phyloP scores from a whole-genome alignment of 1,139 yeast species.

The Sugiyamaella xylanicola region DNA sequence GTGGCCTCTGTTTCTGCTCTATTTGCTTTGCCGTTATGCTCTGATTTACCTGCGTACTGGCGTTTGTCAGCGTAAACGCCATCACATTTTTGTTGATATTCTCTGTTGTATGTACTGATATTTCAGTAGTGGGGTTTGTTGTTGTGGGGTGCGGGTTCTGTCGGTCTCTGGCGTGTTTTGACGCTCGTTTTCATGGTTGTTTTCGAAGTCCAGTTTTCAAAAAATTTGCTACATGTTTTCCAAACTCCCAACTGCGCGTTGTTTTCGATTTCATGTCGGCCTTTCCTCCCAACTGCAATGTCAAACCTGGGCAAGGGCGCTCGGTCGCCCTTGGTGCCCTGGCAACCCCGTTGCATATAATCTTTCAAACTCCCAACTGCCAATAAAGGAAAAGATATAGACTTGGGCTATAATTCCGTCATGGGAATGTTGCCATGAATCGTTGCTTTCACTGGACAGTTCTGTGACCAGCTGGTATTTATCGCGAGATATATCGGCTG shows the following conservation, averaged over 20 bases:
- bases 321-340: too few species aligned
- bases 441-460: too few species aligned
- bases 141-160: not conserved
- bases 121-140: conserved; percentile 11
- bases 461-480: too few species aligned
- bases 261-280: conserved; percentile 1
- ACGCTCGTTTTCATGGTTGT: not conserved
- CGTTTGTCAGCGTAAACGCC: conserved; percentile 5
- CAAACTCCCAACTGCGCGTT: conserved; percentile 14
- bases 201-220: conserved; percentile 2
- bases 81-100: conserved; percentile 14
- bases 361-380: too few species aligned
- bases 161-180: conserved; percentile 5
- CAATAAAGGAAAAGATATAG: too few species aligned
- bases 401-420: too few species aligned
- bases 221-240: conserved; percentile 9
- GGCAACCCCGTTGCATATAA: too few species aligned
- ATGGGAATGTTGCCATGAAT: too few species aligned
- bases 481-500: too few species aligned
- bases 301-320: too few species aligned
- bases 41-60: conserved; percentile 22
- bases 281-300: not conserved
- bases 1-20: conserved; percentile 14
- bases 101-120: conserved; percentile 3
- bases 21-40: conserved; percentile 9